phyloP scores from a whole-genome alignment of 257 asterid species.

The Salvia rosmarinus region DNA sequence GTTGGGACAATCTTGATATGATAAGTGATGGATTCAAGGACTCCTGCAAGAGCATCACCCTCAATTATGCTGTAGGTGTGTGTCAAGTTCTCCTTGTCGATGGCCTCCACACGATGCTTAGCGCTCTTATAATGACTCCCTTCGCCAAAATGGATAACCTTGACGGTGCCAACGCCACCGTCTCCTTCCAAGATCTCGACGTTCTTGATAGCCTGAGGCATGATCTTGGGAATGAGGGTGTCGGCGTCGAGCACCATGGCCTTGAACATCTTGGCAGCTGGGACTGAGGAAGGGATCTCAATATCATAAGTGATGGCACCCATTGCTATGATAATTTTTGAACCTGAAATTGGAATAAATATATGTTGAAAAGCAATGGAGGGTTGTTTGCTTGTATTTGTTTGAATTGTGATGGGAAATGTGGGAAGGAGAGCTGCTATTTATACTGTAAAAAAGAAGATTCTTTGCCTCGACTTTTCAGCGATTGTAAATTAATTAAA shows the following conservation, averaged over 20 bases:
- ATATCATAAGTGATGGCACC: constrained; percentile 24
- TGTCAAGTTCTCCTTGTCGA: constrained; percentile 37
- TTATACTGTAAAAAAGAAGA: no score
- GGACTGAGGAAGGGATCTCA: constrained; percentile 35
- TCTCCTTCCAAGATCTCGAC: constrained; percentile 38
- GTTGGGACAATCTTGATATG: constrained; percentile 37
- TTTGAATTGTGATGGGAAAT: no score
- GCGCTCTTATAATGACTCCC: constrained; percentile 39
- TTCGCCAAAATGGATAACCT: constrained; percentile 39
- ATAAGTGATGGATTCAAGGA: constrained; percentile 40
- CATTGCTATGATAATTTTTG: no score
- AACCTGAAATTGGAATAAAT: no score
- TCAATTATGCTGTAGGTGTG: constrained; percentile 40
- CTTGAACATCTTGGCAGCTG: constrained; percentile 45
- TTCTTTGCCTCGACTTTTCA: no score
- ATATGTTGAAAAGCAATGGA: no score
- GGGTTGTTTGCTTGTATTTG: no score
- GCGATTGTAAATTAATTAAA: no score
- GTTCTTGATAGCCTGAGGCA: constrained; percentile 44
- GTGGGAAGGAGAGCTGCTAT: no score
- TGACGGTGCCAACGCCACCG: constrained; percentile 45
- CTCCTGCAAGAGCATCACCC: constrained; percentile 40
- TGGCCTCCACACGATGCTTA: constrained; percentile 41
- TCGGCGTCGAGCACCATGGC: constrained; percentile 40
- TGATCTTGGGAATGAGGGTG: constrained; percentile 40